Evolutionary conservation across 176 grass and related monocot genomes (phyloP), one percentile per base, ranked within the genome.

Genomic region (Typha latifolia): DNA sequence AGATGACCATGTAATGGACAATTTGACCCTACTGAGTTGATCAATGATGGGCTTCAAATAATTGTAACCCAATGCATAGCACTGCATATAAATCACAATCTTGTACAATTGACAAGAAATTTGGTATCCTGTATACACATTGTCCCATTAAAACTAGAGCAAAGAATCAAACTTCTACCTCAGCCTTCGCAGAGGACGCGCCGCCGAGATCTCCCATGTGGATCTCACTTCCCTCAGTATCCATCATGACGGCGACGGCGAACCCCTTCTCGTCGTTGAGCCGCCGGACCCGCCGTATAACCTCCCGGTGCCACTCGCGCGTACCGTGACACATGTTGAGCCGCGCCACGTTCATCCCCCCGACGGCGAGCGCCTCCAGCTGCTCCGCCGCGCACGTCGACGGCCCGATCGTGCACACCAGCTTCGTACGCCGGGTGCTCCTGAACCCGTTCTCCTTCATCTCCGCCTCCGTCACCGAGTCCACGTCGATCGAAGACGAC

Each of bases 161-260:
- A 43, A 43, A 43, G 9, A 43, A 43, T 10, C 37, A 10, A 43
- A 43, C 37, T 37, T 43, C 9, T 61, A 97, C 88, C 93, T 97
- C 88, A 14, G 85, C 88, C 78, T 92, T 97, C 63, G 89, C 82
- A 47, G 88, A 88, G 0, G 93, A 13, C 1, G 88, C 83, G 22
- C 93, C 89, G 18, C 94, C 94, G 63, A 99, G 89, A 79, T 93
- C 89, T 0, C 94, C 94, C 94, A 99, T 93, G 72, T 99, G 89
- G 70, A 99, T 99, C 76, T 99, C 94, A 64, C 89, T 93, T 47
- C 94, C 94, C 85, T 99, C 89, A 0, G 94, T 99, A 64, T 99
- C 94, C 89, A 99, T 90, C 94, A 99, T 99, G 57, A 99, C 83
- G 51, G 89, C 89, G 56, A 99, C 81, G 13, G 89, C 89, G 51